Evolutionary conservation across 257 asterid species (phyloP).

Genomic region (Solanum sparsipilum): DNA sequence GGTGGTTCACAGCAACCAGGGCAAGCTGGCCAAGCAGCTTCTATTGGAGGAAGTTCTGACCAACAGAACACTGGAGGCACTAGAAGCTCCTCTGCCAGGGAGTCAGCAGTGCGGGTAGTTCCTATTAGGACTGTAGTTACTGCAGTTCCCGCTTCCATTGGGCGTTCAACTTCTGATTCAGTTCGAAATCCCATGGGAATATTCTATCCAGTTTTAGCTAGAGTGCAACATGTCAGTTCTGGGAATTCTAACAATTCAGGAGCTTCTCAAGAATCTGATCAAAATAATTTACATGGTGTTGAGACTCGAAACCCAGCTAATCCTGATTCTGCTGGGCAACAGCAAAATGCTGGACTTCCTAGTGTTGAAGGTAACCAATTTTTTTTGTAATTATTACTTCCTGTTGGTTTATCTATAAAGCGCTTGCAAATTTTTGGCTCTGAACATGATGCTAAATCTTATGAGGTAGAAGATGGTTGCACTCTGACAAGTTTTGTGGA

Average conservation of each 20-base stretch:
- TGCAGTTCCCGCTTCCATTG: constrained; percentile 45
- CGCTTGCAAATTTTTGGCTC: background rate
- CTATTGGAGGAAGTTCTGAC: constrained; percentile 27
- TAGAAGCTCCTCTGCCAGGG: constrained; percentile 31
- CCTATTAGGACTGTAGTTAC: constrained; percentile 54
- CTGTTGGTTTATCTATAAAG: background rate
- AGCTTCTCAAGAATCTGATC: constrained; percentile 44
- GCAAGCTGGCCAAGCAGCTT: constrained; percentile 36
- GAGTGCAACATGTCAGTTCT: constrained; percentile 46
- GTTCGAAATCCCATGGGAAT: constrained; percentile 67
- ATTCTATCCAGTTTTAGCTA: constrained; percentile 66
- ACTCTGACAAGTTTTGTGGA: background rate
- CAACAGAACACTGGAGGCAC: constrained; percentile 33
- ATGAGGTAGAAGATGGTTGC: background rate
- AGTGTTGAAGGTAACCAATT: constrained; percentile 28
- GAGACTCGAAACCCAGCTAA: constrained; percentile 19
- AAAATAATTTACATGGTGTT: constrained; percentile 18
- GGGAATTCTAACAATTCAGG: constrained; percentile 27
- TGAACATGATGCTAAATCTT: background rate
- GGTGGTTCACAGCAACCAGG: constrained; percentile 45
- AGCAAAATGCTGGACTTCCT: constrained; percentile 18
- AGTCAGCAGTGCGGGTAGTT: constrained; percentile 42
- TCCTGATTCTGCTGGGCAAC: constrained; percentile 31
- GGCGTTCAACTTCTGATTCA: constrained; percentile 36
- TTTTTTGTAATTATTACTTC: background rate